Percentiles rank a stretch among this genome's conserved stretches.
Evolutionary conservation across 805 yeast species (phyloP).

Genomic region (Cyberlindnera xishuangbannaensis): DNA sequence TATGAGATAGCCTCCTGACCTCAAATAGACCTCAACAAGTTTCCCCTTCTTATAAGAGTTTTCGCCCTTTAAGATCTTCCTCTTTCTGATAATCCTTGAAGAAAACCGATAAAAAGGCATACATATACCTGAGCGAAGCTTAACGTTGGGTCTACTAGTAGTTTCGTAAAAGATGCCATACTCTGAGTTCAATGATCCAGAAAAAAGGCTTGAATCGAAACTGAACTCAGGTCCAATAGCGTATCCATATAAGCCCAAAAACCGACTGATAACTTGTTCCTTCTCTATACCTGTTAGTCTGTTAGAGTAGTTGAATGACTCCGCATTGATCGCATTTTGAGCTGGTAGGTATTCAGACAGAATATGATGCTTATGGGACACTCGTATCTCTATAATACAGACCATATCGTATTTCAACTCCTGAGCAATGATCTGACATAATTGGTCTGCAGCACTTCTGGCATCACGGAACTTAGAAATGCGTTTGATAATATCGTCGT

Average conservation of each 20-base stretch:
- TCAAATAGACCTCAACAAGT: slow-evolving; percentile 38
- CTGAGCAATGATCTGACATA: slow-evolving; percentile 34
- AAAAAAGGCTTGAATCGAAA: slow-evolving; percentile 35
- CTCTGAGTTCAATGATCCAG: slow-evolving; percentile 42
- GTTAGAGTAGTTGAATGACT: slow-evolving; percentile 34
- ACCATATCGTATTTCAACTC: slow-evolving; percentile 37
- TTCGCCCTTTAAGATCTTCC: slow-evolving; percentile 18
- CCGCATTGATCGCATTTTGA: slow-evolving; percentile 39
- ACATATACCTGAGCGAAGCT: slow-evolving; percentile 42
- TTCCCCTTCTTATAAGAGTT: slow-evolving; percentile 7
- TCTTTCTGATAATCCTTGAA: slow-evolving; percentile 39
- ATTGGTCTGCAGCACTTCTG: slow-evolving; percentile 36
- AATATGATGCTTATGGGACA: slow-evolving; percentile 41
- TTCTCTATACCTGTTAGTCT: slow-evolving; percentile 33
- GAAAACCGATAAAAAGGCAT: slow-evolving; percentile 46
- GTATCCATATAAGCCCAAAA: slow-evolving; percentile 39
- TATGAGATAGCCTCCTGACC: slow-evolving; percentile 49
- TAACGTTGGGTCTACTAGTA: slow-evolving; percentile 21
- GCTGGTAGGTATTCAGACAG: slow-evolving; percentile 38
- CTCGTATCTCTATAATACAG: slow-evolving; percentile 45
- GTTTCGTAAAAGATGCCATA: slow-evolving; percentile 43
- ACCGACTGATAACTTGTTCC: slow-evolving; percentile 37
- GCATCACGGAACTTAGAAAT: slow-evolving; percentile 34
- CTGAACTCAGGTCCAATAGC: slow-evolving; percentile 2
- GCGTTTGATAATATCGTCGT: slow-evolving; percentile 31